A percentile compares a stretch with the other conserved stretches of the same genome.
phyloP scores from a whole-genome alignment of 1,284 basidiomycete genomes.

The Neonothopanus nambi region DNA sequence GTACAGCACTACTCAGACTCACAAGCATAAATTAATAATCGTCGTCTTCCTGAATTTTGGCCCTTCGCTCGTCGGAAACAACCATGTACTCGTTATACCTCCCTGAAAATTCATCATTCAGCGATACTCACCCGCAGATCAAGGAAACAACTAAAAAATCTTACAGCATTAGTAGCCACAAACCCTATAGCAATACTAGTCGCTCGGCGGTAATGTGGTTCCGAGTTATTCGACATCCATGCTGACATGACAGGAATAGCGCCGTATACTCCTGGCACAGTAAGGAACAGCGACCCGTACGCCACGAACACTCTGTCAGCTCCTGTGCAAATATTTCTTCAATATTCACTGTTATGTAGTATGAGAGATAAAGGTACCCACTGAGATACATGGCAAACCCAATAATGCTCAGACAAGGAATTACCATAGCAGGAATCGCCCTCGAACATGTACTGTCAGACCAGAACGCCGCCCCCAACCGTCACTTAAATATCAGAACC shows the following conservation, averaged over 20 bases:
- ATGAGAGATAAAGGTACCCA: conserved; percentile 14
- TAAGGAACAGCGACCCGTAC: conserved; percentile 39
- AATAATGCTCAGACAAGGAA: conserved; percentile 25
- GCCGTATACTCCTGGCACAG: conserved; percentile 34
- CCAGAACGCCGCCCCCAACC: conserved; percentile 29
- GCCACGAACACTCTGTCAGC: too few relatives aligned
- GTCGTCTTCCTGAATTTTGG: conserved; percentile 37
- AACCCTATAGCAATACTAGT: conserved; percentile 44
- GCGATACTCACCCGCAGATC: neutral
- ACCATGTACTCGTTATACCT: conserved; percentile 43
- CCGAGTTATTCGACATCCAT: conserved; percentile 47
- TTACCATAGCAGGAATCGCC: conserved; percentile 28
- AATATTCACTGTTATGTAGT: too few relatives aligned
- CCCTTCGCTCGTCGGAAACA: conserved; percentile 36
- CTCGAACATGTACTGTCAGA: conserved; percentile 36
- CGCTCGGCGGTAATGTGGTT: conserved; percentile 41
- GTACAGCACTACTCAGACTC: conserved; percentile 14
- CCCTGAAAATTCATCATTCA: conserved; percentile 24
- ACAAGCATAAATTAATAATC: conserved; percentile 37
- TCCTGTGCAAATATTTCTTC: too few relatives aligned
- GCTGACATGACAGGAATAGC: conserved; percentile 30
- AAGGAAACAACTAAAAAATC: neutral
- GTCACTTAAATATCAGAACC: conserved; percentile 26
- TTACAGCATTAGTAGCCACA: conserved; percentile 24
- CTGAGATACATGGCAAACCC: conserved; percentile 39